Evolutionary conservation across 768 basidiomycete species (phyloP).

Genomic region (Trametes villosa): DNA sequence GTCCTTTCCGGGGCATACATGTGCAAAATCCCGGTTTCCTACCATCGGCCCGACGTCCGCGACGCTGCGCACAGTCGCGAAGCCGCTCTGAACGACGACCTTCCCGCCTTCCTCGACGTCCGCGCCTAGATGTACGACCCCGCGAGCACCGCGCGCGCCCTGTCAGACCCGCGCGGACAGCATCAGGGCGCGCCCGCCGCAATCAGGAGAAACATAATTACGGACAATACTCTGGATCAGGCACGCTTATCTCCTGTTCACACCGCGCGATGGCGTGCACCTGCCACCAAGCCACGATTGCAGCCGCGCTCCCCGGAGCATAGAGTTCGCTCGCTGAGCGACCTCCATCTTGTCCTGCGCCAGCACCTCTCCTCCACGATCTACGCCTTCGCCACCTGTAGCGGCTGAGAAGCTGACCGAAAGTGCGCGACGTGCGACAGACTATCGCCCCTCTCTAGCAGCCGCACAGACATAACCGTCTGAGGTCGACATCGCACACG

Average conservation of each 20-base stretch:
- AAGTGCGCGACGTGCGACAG: background rate
- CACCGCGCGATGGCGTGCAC: slow-evolving; percentile 4
- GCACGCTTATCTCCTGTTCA: slow-evolving; percentile 22
- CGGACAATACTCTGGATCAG: slow-evolving; percentile 17
- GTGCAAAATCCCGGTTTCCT: background rate
- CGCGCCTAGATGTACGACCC: background rate
- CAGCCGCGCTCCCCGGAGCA: slow-evolving; percentile 2
- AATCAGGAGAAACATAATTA: slow-evolving; percentile 13
- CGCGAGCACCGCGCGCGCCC: background rate
- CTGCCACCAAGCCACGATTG: background rate
- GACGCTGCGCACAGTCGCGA: background rate
- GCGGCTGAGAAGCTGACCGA: no score
- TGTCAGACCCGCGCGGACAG: background rate
- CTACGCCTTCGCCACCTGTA: background rate
- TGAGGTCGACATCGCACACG: slow-evolving; percentile 17
- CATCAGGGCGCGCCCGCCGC: background rate
- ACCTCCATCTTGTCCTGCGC: slow-evolving; percentile 7
- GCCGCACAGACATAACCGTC: background rate
- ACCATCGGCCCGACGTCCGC: background rate
- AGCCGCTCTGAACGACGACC: background rate
- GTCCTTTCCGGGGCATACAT: background rate
- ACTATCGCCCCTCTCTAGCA: background rate
- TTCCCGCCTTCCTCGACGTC: background rate
- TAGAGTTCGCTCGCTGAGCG: slow-evolving; percentile 1
- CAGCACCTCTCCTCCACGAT: slow-evolving; percentile 9